Conservation (phyloP, 148 eudicot genomes). For the Camellia granthamiana region DNA sequence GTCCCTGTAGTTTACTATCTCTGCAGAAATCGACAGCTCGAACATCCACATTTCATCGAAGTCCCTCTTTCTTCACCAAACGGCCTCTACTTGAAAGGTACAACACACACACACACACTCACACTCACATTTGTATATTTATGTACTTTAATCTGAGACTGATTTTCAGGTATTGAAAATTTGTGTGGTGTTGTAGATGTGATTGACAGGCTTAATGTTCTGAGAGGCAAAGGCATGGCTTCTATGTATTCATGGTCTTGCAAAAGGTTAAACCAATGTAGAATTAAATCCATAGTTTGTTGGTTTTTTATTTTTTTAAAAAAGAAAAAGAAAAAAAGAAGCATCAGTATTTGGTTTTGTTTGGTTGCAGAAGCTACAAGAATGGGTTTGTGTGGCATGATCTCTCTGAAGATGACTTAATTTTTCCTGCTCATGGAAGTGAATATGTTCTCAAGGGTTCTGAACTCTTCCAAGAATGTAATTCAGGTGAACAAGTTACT, state of each 20-base stretch:
- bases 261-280: conserved; percentile 64
- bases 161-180: not conserved
- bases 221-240: conserved; percentile 95
- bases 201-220: conserved; percentile 67
- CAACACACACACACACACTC: not conserved
- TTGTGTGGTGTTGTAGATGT: conserved; percentile 51
- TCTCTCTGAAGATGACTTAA: conserved; percentile 79
- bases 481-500: conserved; percentile 38
- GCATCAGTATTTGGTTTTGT: conserved; percentile 1
- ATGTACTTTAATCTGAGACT: not conserved
- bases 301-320: too few species aligned
- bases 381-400: conserved; percentile 98
- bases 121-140: not conserved
- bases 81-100: conserved; percentile 83
- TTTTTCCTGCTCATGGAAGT: conserved; percentile 79
- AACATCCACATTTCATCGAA: conserved; percentile 86
- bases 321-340: too few species aligned
- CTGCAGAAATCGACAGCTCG: conserved; percentile 73
- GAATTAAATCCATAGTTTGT: too few species aligned
- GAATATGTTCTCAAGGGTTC: conserved; percentile 96
- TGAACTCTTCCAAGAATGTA: conserved; percentile 66
- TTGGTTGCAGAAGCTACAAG: conserved; percentile 76
- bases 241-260: conserved; percentile 94
- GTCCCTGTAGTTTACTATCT: conserved; percentile 79
- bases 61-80: conserved; percentile 61